Base-by-base conservation (phyloP, 108 stramenopile species). In the Skeletonema marinoi region DNA sequence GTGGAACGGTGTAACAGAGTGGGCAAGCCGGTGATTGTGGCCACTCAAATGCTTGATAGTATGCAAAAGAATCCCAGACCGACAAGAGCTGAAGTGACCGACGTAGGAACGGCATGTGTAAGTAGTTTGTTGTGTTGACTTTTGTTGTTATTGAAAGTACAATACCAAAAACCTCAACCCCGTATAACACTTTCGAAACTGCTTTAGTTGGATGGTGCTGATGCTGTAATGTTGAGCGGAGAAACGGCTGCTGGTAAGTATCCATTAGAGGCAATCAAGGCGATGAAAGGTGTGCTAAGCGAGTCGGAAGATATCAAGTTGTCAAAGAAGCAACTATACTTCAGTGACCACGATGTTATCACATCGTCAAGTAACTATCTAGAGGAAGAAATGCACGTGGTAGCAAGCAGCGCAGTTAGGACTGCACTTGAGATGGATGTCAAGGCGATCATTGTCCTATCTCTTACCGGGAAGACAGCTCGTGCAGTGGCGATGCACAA, bases 401-500 rank as follows among this genome's bases (percentile, higher is more conserved):
- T 89, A 4, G 87, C 88, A 13, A 73, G 78, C 60, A 78, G 84
- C 16, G 72, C 88, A 35, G 88, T 89, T n/a, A 75, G 63, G 60
- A 60, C 81, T 31, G 88, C 90, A 32, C 75, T 65, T 29, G 88
- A 85, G n/a, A 81, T 89, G 65, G 82, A 75, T 21, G 88, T 87
- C 17, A 81, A 89, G 71, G 61, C 82, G 25, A 92, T 92, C 54
- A 77, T 89, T 44, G 71, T 99, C 35, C 84, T 97, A 69, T 92
- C 97, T 29, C 95, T 97, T 71, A 91, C 90, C 32, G 99, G 99
- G 29, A 85, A 75, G 70, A 98, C 97, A 19, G 98, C 98, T 4
- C 92, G 92, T 60, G 86, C 95, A 58, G 87, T 99, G 32, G 96
- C 98, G 70, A 99, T 98, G 81, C 99, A 98, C 93, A 96, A 97